A percentile compares a stretch with the other conserved stretches of the same genome.
Evolutionary conservation across 2,329 filamentous ascomycete species (phyloP).

Genomic region (Rutstroemia sp.): DNA sequence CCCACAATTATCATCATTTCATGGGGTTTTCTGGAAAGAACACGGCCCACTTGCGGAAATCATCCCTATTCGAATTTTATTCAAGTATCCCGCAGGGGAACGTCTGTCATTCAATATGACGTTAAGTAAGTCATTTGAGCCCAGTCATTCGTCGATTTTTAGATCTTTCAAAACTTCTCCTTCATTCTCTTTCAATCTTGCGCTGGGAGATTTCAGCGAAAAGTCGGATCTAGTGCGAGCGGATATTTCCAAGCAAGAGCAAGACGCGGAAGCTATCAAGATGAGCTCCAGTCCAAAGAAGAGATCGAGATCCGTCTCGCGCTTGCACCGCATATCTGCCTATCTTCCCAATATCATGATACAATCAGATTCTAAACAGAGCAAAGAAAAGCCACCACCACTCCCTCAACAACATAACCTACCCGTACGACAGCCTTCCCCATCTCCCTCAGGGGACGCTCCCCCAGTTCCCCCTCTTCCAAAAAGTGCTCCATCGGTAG

Average conservation of each 20-base stretch:
- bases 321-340: constrained; percentile 7
- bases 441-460: background rate
- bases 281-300: constrained; percentile 7
- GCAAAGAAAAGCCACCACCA: constrained; percentile 3
- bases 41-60: background rate
- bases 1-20: constrained; percentile 1
- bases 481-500: background rate
- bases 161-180: background rate
- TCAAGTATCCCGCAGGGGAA: background rate
- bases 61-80: constrained; percentile 5
- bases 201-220: background rate
- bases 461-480: background rate
- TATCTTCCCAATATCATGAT: constrained; percentile 5
- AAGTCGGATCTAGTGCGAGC: background rate
- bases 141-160: background rate
- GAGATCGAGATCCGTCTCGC: constrained; percentile 7
- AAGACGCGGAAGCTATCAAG: constrained; percentile 1
- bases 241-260: background rate
- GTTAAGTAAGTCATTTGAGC: constrained; percentile 5
- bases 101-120: constrained; percentile 2
- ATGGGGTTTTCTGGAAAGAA: background rate
- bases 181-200: background rate
- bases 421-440: background rate
- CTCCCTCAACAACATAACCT: background rate
- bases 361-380: constrained; percentile 6